phyloP scores from a whole-genome alignment of 2,329 filamentous ascomycete genomes.

The Magnaporthales sp. region DNA sequence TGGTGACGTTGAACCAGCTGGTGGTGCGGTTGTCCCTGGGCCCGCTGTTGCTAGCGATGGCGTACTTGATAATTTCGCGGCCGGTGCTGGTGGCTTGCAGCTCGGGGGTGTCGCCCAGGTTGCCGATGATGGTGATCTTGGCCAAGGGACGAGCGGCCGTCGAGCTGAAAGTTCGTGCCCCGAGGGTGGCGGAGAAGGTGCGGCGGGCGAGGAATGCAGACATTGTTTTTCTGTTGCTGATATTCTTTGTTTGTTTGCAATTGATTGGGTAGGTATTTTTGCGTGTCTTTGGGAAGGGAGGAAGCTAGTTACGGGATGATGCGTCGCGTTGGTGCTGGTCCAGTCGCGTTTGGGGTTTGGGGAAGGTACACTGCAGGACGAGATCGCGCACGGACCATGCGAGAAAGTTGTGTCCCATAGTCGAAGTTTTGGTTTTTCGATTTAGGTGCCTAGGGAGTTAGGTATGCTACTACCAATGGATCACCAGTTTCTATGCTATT shows the following conservation, averaged over 20 bases:
- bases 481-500: too few species aligned
- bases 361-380: neutral
- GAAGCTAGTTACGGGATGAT: neutral
- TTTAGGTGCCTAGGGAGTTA: too few species aligned
- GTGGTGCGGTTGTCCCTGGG: constrained; percentile 61
- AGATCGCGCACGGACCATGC: neutral
- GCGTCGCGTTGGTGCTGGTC: neutral
- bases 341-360: neutral
- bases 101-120: constrained; percentile 75
- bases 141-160: constrained; percentile 58
- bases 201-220: constrained; percentile 44
- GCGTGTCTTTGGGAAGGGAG: neutral
- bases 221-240: constrained; percentile 19
- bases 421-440: too few species aligned
- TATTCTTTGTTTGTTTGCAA: neutral
- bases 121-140: constrained; percentile 79
- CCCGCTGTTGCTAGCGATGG: constrained; percentile 62
- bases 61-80: constrained; percentile 67
- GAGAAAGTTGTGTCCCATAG: too few species aligned
- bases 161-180: constrained; percentile 66
- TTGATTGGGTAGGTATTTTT: neutral
- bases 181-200: constrained; percentile 32
- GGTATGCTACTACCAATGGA: too few species aligned
- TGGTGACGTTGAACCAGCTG: constrained; percentile 77
- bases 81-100: constrained; percentile 60